These are phyloP conservation scores for Entrophospora sp. DNA, from an alignment of 192 early-diverging fungal species.

Conservation along the genomic window DNA sequence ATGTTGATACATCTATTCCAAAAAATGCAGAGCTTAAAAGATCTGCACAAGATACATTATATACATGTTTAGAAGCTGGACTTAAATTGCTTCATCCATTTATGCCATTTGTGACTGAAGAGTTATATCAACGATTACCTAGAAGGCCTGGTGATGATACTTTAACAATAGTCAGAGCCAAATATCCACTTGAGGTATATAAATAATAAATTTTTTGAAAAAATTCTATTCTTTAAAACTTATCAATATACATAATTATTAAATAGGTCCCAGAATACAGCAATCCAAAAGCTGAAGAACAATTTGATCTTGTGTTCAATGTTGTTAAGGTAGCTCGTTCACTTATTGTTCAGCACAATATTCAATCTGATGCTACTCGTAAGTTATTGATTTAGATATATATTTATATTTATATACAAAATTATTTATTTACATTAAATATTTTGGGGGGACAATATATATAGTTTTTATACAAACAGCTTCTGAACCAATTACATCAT, in stretches of 20 bases:
- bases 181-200: constrained; percentile 41
- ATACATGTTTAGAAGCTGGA: constrained; percentile 89
- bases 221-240: not conserved
- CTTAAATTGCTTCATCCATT: constrained; percentile 93
- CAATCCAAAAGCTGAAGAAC: constrained; percentile 56
- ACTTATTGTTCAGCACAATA: constrained; percentile 68
- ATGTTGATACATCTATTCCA: constrained; percentile 50
- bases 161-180: constrained; percentile 64
- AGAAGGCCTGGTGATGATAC: constrained; percentile 61
- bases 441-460: not conserved
- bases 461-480: constrained; percentile 23
- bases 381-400: not conserved
- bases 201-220: not conserved
- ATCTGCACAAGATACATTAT: constrained; percentile 79
- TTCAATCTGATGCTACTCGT: constrained; percentile 59
- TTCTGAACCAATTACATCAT: constrained; percentile 25
- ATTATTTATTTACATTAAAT: not conserved
- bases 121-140: constrained; percentile 93
- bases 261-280: constrained; percentile 43
- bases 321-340: constrained; percentile 71
- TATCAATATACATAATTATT: constrained; percentile 4
- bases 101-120: constrained; percentile 99
- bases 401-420: not conserved
- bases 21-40: constrained; percentile 34
- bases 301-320: constrained; percentile 74